Percentiles rank a stretch among this genome's conserved stretches.
phyloP scores from a whole-genome alignment of 495 filamentous ascomycete species.

The Neurospora sp. region DNA sequence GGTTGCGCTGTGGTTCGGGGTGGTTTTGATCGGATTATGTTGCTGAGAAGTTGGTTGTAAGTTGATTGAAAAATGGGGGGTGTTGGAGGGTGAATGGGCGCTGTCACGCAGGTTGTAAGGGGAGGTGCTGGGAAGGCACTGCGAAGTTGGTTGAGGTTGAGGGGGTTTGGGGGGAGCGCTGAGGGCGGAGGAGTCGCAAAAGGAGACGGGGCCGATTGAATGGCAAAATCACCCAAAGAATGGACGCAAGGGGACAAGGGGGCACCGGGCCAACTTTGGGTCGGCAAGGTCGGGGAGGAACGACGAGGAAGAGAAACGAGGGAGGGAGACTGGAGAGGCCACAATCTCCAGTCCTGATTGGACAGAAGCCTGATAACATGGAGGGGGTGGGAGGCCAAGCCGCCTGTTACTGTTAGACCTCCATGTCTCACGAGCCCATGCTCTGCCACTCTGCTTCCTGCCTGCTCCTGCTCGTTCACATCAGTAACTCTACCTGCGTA shows the following conservation, averaged over 20 bases:
- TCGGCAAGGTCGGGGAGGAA: constrained; percentile 6
- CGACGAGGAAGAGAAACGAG: constrained; percentile 1
- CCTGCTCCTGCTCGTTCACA: not conserved
- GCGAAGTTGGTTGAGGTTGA: constrained; percentile 17
- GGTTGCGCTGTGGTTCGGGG: constrained; percentile 15
- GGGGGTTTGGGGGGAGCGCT: constrained; percentile 15
- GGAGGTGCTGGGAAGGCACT: constrained; percentile 5
- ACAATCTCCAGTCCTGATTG: constrained; percentile 9
- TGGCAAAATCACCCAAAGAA: constrained; percentile 5
- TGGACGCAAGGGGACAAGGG: constrained; percentile 21
- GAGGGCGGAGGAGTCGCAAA: not conserved
- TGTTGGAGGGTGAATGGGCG: constrained; percentile 16
- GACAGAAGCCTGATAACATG: constrained; percentile 4
- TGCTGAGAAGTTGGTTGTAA: constrained; percentile 18
- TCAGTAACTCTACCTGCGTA: not conserved
- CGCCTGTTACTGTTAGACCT: not conserved
- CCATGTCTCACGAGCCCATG: not conserved
- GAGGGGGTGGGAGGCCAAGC: not conserved
- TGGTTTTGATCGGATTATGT: constrained; percentile 14
- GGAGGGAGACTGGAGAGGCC: constrained; percentile 1
- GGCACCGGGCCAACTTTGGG: constrained; percentile 11
- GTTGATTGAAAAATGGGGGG: constrained; percentile 8
- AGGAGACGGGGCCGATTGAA: not conserved
- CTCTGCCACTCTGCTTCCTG: not conserved
- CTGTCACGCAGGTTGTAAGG: constrained; percentile 27